Percentiles rank a stretch among this genome's conserved stretches.
Evolutionary conservation across 2,329 filamentous ascomycete genomes (phyloP).

Genomic region (Epichloe coenophiala): DNA sequence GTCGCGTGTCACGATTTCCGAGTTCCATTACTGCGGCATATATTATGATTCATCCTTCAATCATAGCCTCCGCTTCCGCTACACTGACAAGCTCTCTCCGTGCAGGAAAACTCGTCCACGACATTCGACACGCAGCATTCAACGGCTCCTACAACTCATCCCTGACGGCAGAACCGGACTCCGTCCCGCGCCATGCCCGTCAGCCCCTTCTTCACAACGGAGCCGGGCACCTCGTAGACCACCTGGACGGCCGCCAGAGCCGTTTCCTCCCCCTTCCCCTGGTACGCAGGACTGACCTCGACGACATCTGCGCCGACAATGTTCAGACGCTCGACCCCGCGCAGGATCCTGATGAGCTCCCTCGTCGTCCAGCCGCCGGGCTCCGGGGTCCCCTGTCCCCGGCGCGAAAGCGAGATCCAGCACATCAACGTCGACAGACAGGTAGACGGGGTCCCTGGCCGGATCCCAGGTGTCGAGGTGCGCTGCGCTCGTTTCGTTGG

Average conservation of each 20-base stretch:
- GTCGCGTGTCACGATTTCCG: no score
- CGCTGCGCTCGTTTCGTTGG: constrained; percentile 12
- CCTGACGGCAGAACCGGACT: constrained; percentile 11
- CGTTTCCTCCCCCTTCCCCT: constrained; percentile 49
- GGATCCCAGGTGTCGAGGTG: constrained; percentile 84
- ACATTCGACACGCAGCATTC: no score
- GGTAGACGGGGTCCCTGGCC: constrained; percentile 63
- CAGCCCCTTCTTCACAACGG: constrained; percentile 46
- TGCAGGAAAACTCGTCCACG: no score
- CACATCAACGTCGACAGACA: constrained; percentile 73
- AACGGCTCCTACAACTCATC: constrained; percentile 23
- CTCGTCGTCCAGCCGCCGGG: constrained; percentile 84
- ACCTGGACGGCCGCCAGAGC: constrained; percentile 77
- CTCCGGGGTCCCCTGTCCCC: constrained; percentile 69
- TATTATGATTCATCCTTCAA: no score
- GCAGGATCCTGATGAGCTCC: constrained; percentile 71
- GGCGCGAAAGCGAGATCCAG: constrained; percentile 57
- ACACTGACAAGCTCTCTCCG: no score
- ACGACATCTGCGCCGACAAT: constrained; percentile 83
- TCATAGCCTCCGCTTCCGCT: no score
- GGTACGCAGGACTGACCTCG: constrained; percentile 72
- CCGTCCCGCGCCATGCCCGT: constrained; percentile 22
- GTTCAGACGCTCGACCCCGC: constrained; percentile 71
- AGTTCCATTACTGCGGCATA: no score
- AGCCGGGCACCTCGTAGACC: constrained; percentile 73